Conservation (phyloP, 2,329 filamentous ascomycete species). For the Fusarium phyllophilum region DNA sequence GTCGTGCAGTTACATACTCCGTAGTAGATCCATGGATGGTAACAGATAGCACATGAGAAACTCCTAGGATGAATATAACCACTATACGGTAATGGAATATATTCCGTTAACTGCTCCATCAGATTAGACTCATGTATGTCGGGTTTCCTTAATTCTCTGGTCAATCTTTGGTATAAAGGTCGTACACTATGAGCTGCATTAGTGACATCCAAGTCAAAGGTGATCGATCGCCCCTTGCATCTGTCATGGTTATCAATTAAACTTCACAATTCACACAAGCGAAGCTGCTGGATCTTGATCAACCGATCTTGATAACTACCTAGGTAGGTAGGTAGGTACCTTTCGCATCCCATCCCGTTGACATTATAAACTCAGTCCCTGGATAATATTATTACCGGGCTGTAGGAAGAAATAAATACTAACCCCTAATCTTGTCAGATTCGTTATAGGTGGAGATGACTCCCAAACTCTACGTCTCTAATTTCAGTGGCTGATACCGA, state of each 20-base stretch:
- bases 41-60: neutral
- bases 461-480: neutral
- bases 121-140: neutral
- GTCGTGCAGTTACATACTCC: neutral
- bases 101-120: neutral
- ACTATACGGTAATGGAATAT: neutral
- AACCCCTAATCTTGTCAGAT: neutral
- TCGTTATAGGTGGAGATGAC: neutral
- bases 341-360: neutral
- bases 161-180: neutral
- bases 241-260: neutral
- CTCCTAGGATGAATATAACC: neutral
- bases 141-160: neutral
- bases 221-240: constrained; percentile 2
- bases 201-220: neutral
- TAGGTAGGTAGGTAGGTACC: neutral
- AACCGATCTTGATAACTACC: neutral
- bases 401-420: neutral
- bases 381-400: neutral
- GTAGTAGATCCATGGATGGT: neutral
- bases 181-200: neutral
- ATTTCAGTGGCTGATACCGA: constrained; percentile 12
- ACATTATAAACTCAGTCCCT: neutral
- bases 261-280: neutral
- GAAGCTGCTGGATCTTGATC: neutral